phyloP scores from a whole-genome alignment of 2,329 filamentous ascomycete genomes.

The Ascochyta lentis region DNA sequence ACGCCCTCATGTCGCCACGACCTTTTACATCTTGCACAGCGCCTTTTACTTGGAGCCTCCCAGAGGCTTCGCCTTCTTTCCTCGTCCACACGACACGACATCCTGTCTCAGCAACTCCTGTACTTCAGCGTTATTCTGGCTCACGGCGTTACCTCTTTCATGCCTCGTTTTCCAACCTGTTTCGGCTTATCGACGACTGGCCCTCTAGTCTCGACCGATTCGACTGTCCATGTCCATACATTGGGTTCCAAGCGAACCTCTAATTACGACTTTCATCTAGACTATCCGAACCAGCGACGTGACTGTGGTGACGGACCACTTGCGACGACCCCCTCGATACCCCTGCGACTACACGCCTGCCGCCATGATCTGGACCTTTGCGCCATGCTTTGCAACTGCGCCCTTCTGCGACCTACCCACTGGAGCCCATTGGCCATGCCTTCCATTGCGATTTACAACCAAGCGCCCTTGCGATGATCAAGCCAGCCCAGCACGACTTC shows the following conservation, averaged over 20 bases:
- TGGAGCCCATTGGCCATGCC: constrained; percentile 1
- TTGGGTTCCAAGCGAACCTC: constrained; percentile 12
- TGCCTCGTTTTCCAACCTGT: constrained; percentile 16
- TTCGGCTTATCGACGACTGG: constrained; percentile 20
- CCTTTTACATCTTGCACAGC: constrained; percentile 11
- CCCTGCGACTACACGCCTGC: constrained; percentile 8
- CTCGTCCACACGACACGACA: constrained; percentile 5
- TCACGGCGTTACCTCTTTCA: constrained; percentile 19
- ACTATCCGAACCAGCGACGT: constrained; percentile 23
- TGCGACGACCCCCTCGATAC: constrained; percentile 7
- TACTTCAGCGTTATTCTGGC: constrained; percentile 15
- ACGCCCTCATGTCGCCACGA: constrained; percentile 2
- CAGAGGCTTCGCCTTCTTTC: constrained; percentile 1
- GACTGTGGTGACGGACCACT: constrained; percentile 7
- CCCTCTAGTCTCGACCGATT: constrained; percentile 20
- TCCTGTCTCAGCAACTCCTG: constrained; percentile 14
- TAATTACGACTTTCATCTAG: constrained; percentile 22
- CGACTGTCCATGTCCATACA: constrained; percentile 13
- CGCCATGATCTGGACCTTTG: constrained; percentile 10
- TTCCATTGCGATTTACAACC: neutral
- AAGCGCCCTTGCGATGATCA: constrained; percentile 8
- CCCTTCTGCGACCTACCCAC: constrained; percentile 24
- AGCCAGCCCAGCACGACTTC: constrained; percentile 7
- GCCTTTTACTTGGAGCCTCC: constrained; percentile 3
- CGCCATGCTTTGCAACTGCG: constrained; percentile 19